phyloP scores from a whole-genome alignment of 2,329 filamentous ascomycete genomes.

The Metarhizium anisopliae region DNA sequence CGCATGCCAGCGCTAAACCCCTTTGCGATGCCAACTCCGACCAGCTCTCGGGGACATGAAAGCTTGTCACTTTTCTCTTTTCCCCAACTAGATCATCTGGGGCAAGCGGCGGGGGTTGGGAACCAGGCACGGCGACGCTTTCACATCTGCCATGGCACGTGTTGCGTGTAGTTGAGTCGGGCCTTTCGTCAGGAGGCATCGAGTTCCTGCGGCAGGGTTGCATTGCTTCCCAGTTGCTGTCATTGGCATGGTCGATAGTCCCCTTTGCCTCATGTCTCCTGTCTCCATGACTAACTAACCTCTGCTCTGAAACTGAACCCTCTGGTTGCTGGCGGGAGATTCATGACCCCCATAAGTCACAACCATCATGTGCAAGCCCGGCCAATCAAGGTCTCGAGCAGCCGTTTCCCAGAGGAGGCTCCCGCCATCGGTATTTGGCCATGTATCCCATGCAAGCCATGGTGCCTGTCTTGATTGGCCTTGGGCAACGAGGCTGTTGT shows the following conservation, averaged over 20 bases:
- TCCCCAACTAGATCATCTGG: background rate
- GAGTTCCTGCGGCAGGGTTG: slow-evolving; percentile 4
- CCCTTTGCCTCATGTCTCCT: background rate
- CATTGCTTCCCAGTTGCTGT: background rate
- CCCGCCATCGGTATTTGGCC: background rate
- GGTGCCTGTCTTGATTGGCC: slow-evolving; percentile 3
- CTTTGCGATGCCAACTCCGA: background rate
- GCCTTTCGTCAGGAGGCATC: slow-evolving; percentile 9
- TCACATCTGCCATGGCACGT: slow-evolving; percentile 2
- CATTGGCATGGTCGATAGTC: background rate
- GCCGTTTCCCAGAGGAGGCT: background rate
- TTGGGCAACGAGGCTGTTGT: background rate
- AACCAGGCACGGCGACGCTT: background rate
- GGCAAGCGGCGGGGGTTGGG: background rate
- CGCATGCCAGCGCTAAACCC: background rate
- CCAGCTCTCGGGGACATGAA: background rate
- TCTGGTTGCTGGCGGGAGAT: background rate
- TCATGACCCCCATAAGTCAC: slow-evolving; percentile 5
- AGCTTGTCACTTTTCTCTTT: background rate
- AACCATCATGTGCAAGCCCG: background rate
- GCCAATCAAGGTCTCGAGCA: background rate
- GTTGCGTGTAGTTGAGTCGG: slow-evolving; percentile 7
- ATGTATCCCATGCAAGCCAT: background rate
- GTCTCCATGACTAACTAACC: too few relatives aligned
- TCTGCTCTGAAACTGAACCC: background rate